Evolutionary conservation across 2,329 filamentous ascomycete species (phyloP).

Genomic region (Paramyrothecium sp.): DNA sequence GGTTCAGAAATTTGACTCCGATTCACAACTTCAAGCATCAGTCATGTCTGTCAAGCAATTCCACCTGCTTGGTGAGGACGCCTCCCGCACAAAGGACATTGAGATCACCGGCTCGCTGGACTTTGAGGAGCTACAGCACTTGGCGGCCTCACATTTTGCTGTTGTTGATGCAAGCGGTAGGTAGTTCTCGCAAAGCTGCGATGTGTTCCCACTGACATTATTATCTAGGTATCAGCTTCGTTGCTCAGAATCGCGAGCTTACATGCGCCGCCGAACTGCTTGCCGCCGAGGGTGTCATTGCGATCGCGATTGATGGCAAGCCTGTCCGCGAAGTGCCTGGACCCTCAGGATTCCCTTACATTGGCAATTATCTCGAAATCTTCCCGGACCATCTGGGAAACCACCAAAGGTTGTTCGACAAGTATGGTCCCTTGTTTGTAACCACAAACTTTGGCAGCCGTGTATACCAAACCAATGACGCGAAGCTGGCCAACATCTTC

Average conservation of each 20-base stretch:
- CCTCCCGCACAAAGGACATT: constrained; percentile 32
- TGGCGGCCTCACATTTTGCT: constrained; percentile 40
- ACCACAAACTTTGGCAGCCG: constrained; percentile 50
- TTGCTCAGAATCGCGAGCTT: constrained; percentile 26
- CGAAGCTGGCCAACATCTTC: constrained; percentile 40
- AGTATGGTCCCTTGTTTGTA: constrained; percentile 50
- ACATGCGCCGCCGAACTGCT: constrained; percentile 32
- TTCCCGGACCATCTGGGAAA: constrained; percentile 59
- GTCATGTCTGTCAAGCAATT: constrained; percentile 37
- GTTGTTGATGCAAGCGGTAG: constrained; percentile 40
- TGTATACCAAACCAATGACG: constrained; percentile 51
- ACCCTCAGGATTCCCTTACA: constrained; percentile 42
- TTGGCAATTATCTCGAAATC: constrained; percentile 54
- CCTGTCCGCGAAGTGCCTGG: constrained; percentile 49
- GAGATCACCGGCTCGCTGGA: constrained; percentile 32
- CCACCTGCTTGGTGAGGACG: constrained; percentile 39
- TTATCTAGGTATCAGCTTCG: constrained; percentile 33
- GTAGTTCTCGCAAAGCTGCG: neutral
- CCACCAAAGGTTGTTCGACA: constrained; percentile 51
- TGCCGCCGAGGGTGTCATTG: constrained; percentile 28
- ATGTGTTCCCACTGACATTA: too few species aligned
- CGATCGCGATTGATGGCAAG: constrained; percentile 48
- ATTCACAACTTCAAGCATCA: neutral
- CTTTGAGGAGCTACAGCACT: constrained; percentile 33
- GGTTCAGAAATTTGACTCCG: too few species aligned